Evolutionary conservation across 2,329 filamentous ascomycete species (phyloP), one percentile per base, ranked within the genome.

Genomic region (Myriosclerotinia curreyana): DNA sequence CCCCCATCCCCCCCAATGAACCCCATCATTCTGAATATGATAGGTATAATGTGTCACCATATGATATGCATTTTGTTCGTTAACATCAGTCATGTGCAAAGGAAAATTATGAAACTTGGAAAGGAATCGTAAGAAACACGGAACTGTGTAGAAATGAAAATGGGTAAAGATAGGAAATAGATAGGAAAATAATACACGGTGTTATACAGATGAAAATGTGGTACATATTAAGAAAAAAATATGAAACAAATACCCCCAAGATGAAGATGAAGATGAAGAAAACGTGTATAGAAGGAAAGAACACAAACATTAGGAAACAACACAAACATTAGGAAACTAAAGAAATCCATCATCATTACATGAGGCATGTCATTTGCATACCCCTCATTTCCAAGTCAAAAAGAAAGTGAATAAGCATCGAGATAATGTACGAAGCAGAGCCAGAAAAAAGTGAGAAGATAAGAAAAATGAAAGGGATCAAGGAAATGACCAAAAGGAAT

Each of bases 11-110:
- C 17, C 20, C 31, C 20, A 14, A 36, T 25, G 12, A 59, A 48
- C 42, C 48, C 44, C n/a, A 36, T 25, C 28, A 48, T 48, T 8
- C 31, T 25, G 14, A 8, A 36, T 59, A 59, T 48, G 55, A 48
- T 49, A 48, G 22, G 31, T 59, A 48, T 48, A 42, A 48, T 48
- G 42, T 48, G 31, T 59, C 55, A 59, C 55, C 42, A 59, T 25
- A 25, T 49, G 46, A 49, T 49, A 48, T 48, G 55, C n/a, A 59
- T 59, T 55, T 55, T 55, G n/a, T 14, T 46, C 59, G 54, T 62
- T 44, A 54, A 34, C 36, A 46, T 62, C 49, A 62, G 28, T 62
- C 59, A 46, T 62, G 15, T 46, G 38, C 49, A 55, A 42, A 40
- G 22, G 15, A 5, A 40, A 25, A 25, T 0, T 22, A 46, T 12